Evolutionary conservation across 2,329 filamentous ascomycete genomes (phyloP), one percentile per base, ranked within the genome.

Genomic region (Trichoderma hamatum): DNA sequence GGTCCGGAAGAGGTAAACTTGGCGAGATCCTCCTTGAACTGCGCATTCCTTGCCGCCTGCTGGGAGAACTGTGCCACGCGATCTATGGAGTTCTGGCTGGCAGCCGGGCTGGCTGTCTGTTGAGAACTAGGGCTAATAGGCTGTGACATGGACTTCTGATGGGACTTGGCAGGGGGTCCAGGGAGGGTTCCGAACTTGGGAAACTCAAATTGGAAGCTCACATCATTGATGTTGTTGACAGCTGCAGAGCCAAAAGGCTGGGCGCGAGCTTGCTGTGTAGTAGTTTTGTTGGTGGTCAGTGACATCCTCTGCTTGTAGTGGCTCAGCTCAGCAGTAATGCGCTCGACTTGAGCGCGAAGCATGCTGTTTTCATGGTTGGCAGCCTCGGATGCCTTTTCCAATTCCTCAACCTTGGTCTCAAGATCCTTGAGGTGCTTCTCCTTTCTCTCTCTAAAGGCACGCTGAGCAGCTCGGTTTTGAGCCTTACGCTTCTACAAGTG

Each of bases 191-290:
- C 96, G 75, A 99, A 98, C 77, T 92, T 94, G 72, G 96, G 95
- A 72, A 98, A 98, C 73, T 98, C 95, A 74, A 99, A 98, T 73
- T 95, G 90, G 77, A 98, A 98, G 77, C 91, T 94, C 78, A 92
- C 90, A 71, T 92, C 91, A 75, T 85, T 89, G 67, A 90, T 82
- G 73, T 89, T 90, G 78, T 83, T 87, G 71, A 88, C 77, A 13
- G 83, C 84, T 26, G 83, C 78, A 67, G 75, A 78, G 74, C 85
- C 82, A 75, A 85, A 83, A 1, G 74, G 66, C 24, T 46, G 51
- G 0, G 73, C 65, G 61, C 77, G 78, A 16, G 83, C 84, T 49
- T 49, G 46, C 77, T 86, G 80, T 1, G 85, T 69, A 21, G 72
- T 69, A 71, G 73, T 78, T 74, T 63, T 76, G 66, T 72, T 80